Conservation (phyloP, 2,329 filamentous ascomycete species). For the Harringtonia lauricola region DNA sequence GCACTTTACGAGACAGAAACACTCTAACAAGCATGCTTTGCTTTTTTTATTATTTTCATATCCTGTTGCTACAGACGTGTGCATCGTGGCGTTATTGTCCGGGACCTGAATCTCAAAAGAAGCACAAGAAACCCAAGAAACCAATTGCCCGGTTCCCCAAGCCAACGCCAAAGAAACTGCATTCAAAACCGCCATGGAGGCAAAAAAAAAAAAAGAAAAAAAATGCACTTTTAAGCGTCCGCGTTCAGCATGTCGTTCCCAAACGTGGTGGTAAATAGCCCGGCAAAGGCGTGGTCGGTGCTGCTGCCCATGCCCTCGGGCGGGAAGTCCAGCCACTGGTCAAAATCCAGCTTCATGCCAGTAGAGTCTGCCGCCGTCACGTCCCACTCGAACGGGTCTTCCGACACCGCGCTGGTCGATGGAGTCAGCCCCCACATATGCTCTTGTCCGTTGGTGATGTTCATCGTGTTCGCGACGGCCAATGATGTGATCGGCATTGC, state of each 20-base stretch:
- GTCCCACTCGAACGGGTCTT: conserved; percentile 41
- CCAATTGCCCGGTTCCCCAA: no score
- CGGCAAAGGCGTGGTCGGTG: conserved; percentile 13
- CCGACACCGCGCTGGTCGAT: conserved; percentile 30
- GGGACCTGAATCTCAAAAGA: no score
- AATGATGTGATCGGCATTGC: conserved; percentile 5
- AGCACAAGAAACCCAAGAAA: no score
- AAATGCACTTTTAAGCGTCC: conserved; percentile 2
- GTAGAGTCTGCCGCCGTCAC: conserved; percentile 25
- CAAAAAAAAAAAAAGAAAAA: background rate
- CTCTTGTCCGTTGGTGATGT: conserved; percentile 21
- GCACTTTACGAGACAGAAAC: background rate
- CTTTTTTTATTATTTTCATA: background rate
- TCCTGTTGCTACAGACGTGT: no score
- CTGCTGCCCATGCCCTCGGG: conserved; percentile 27
- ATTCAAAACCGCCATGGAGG: no score
- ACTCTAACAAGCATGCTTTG: background rate
- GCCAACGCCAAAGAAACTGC: background rate
- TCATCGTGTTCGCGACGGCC: conserved; percentile 18
- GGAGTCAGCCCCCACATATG: conserved; percentile 29
- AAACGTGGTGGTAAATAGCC: conserved; percentile 16
- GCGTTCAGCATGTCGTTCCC: conserved; percentile 10
- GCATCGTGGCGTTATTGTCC: no score
- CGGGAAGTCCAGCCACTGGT: conserved; percentile 48
- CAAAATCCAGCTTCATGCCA: conserved; percentile 42